Percentiles rank a stretch among this genome's conserved stretches.
Evolutionary conservation across 495 filamentous ascomycete genomes (phyloP).

Genomic region (Tuber aestivum): DNA sequence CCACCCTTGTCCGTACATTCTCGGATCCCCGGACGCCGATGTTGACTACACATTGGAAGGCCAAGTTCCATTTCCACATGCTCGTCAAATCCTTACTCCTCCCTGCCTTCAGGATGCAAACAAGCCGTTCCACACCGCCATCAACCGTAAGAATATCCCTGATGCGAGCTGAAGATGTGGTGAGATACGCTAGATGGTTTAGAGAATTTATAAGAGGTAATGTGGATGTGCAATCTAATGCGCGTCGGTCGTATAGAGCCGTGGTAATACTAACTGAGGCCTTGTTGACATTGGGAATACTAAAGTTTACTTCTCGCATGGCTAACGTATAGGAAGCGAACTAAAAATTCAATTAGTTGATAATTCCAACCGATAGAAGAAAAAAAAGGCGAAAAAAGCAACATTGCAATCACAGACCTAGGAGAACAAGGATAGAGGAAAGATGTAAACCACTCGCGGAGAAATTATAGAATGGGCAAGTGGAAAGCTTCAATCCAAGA

Average conservation of each 20-base stretch:
- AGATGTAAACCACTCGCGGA: neutral
- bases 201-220: conserved; percentile 95
- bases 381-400: neutral
- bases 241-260: conserved; percentile 92
- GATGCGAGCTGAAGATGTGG: conserved; percentile 95
- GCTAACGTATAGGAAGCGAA: neutral
- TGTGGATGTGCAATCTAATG: conserved; percentile 95
- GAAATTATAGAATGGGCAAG: neutral
- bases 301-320: conserved; percentile 99
- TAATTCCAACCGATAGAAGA: neutral
- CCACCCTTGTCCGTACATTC: conserved; percentile 82
- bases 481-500: neutral
- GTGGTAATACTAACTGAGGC: conserved; percentile 98
- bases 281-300: conserved; percentile 99
- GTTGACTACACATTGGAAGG: conserved; percentile 97
- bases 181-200: conserved; percentile 96
- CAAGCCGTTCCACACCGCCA: conserved; percentile 90
- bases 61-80: conserved; percentile 99
- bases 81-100: conserved; percentile 97
- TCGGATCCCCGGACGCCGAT: conserved; percentile 96
- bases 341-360: neutral
- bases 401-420: neutral
- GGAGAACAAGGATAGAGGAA: neutral
- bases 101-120: conserved; percentile 96
- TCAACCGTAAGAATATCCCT: conserved; percentile 96